Conservation (phyloP, 2,329 filamentous ascomycete species). For the Arthrinium puccinioides region DNA sequence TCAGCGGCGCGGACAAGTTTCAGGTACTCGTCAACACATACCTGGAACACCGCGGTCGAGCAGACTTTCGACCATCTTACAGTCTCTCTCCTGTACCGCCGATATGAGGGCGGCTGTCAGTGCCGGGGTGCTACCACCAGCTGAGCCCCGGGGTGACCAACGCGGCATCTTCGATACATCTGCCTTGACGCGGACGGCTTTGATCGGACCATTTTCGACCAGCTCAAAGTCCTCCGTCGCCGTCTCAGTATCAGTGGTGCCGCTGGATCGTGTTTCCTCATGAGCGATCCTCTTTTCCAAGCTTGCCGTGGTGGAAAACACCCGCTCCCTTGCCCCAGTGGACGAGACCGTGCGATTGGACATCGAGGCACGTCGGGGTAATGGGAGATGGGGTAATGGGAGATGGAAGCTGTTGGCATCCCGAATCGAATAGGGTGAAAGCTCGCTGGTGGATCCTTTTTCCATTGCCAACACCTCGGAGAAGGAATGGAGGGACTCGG, state of each 20-base stretch:
- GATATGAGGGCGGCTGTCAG: slow-evolving; percentile 41
- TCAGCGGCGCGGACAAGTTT: too few relatives aligned
- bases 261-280: slow-evolving; percentile 12
- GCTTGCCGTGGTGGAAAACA: slow-evolving; percentile 10
- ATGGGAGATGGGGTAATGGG: slow-evolving; percentile 7
- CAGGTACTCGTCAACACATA: too few relatives aligned
- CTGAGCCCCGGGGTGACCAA: slow-evolving; percentile 39
- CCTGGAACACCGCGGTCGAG: slow-evolving; percentile 50
- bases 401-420: slow-evolving; percentile 6
- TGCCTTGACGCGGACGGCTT: slow-evolving; percentile 41
- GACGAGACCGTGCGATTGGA: slow-evolving; percentile 15
- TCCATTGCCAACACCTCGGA: slow-evolving; percentile 1
- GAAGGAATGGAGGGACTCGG: slow-evolving; percentile 5
- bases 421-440: slow-evolving; percentile 9
- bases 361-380: slow-evolving; percentile 13
- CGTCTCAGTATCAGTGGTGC: slow-evolving; percentile 15
- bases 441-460: slow-evolving; percentile 11
- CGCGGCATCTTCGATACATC: slow-evolving; percentile 45
- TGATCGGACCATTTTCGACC: slow-evolving; percentile 21
- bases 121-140: slow-evolving; percentile 33
- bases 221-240: slow-evolving; percentile 28
- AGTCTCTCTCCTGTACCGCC: slow-evolving; percentile 49
- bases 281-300: slow-evolving; percentile 7
- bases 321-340: slow-evolving; percentile 9
- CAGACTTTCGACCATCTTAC: slow-evolving; percentile 48